Evolutionary conservation across 345 rosid genomes (phyloP).

Genomic region (Syzygium jambos): DNA sequence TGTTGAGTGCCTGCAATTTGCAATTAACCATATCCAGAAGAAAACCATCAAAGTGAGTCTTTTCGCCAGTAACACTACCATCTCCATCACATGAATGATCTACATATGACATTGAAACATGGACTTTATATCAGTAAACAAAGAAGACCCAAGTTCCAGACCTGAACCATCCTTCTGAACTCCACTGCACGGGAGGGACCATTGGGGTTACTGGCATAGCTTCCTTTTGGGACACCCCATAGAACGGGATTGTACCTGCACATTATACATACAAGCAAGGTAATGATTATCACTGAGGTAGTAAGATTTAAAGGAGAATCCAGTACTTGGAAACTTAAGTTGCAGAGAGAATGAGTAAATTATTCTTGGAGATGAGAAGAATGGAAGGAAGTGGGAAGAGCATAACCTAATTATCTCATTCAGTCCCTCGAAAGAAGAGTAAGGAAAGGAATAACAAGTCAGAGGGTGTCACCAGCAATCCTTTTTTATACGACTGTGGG

Average conservation of each 20-base stretch:
- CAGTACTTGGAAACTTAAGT: neutral
- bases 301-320: neutral
- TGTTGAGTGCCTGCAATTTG: conserved; percentile 53
- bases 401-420: neutral
- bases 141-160: conserved; percentile 13
- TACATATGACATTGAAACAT: neutral
- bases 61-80: neutral
- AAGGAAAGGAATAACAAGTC: neutral
- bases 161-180: conserved; percentile 97
- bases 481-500: neutral
- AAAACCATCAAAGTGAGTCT: neutral
- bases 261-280: neutral
- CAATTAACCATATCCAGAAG: neutral
- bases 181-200: conserved; percentile 67
- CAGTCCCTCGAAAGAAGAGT: neutral
- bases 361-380: neutral
- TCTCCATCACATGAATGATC: neutral
- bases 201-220: conserved; percentile 77
- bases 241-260: conserved; percentile 87
- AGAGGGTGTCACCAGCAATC: neutral
- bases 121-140: neutral
- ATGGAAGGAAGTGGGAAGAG: neutral
- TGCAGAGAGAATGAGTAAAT: neutral
- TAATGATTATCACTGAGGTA: neutral
- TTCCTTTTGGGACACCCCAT: conserved; percentile 98